phyloP scores from a whole-genome alignment of 73 alveolate species.

The Tetrahymena malaccensis region DNA sequence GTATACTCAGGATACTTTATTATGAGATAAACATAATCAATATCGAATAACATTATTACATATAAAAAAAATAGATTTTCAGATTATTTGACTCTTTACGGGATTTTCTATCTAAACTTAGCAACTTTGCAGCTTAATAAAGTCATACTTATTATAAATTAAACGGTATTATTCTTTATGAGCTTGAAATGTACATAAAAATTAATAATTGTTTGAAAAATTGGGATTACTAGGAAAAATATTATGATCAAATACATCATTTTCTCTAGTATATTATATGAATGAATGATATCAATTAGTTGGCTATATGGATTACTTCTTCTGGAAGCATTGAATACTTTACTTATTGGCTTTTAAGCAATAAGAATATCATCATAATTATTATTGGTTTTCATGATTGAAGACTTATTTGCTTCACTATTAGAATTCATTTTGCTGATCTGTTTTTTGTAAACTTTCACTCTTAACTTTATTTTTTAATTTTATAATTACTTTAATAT shows the following conservation, averaged over 20 bases:
- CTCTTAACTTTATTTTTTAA: not conserved
- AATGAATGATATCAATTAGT: not conserved
- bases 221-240: not conserved
- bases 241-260: not conserved
- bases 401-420: not conserved
- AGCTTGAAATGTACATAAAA: not conserved
- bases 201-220: too few species aligned
- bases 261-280: not conserved
- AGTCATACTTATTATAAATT: not conserved
- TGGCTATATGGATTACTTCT: not conserved
- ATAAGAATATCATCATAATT: not conserved
- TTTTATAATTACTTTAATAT: too few species aligned
- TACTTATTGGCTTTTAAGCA: not conserved
- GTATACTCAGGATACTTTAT: not conserved
- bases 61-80: not conserved
- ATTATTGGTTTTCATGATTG: not conserved
- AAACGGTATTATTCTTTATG: not conserved
- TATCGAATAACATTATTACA: not conserved
- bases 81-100: not conserved
- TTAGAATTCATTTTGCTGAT: not conserved
- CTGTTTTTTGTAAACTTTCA: too few species aligned
- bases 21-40: not conserved
- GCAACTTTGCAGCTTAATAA: not conserved
- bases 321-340: not conserved
- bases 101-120: not conserved